Percentiles rank a stretch among this genome's conserved stretches.
These are phyloP conservation scores for Vigna trinervia DNA, from an alignment of 306 rosid species.

Conservation along the genomic window DNA sequence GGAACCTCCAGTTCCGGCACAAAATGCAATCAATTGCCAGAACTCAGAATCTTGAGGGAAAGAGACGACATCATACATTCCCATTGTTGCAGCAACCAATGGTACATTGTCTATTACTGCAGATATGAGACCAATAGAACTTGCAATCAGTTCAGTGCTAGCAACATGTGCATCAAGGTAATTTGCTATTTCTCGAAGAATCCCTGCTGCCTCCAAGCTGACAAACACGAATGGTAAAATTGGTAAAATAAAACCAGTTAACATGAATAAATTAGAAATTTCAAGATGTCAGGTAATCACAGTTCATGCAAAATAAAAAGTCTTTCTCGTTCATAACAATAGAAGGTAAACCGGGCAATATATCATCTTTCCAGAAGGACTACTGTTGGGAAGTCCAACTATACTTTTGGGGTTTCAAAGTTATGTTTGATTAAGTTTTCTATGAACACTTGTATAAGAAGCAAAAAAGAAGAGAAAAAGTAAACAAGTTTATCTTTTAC, in stretches of 20 bases:
- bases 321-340: not conserved
- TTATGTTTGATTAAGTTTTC: too few relatives aligned
- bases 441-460: too few relatives aligned
- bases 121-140: slow-evolving; percentile 82
- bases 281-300: slow-evolving; percentile 2
- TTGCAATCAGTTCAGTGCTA: slow-evolving; percentile 73
- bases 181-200: slow-evolving; percentile 87
- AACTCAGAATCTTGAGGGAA: slow-evolving; percentile 90
- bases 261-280: not conserved
- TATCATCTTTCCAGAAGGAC: slow-evolving; percentile 7
- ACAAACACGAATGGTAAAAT: slow-evolving; percentile 27
- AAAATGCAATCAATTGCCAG: slow-evolving; percentile 89
- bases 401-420: not conserved
- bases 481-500: too few relatives aligned
- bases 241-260: slow-evolving; percentile 20
- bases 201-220: slow-evolving; percentile 92
- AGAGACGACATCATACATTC: slow-evolving; percentile 86
- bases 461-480: too few relatives aligned
- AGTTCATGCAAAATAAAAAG: slow-evolving; percentile 20
- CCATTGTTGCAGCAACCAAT: slow-evolving; percentile 92
- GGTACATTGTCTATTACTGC: slow-evolving; percentile 94
- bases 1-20: slow-evolving; percentile 98
- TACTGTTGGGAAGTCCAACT: too few relatives aligned
- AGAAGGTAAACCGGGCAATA: not conserved
- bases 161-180: slow-evolving; percentile 82